A percentile compares a stretch with the other conserved stretches of the same genome.
Conservation (phyloP, 345 rosid species). For the Hibiscus mutabilis region DNA sequence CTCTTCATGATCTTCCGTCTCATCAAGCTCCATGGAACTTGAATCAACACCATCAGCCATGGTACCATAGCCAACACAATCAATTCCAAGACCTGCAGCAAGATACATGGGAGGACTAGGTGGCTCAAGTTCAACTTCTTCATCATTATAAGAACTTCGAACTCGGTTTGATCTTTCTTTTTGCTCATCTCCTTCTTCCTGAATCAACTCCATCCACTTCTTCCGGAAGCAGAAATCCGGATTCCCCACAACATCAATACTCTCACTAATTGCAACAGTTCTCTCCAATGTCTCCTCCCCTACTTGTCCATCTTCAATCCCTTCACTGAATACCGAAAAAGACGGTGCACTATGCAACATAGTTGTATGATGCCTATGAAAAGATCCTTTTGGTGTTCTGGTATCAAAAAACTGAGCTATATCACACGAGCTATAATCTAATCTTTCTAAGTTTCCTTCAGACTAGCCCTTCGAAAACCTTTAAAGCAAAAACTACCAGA, state of each 20-base stretch:
- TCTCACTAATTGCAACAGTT: conserved; percentile 39
- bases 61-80: no score
- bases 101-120: no score
- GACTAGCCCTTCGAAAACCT: conserved; percentile 27
- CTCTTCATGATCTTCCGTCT: no score
- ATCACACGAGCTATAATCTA: not conserved
- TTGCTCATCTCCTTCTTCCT: conserved; percentile 35
- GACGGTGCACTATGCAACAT: conserved; percentile 57
- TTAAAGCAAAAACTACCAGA: not conserved
- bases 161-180: no score
- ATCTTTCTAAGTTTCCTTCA: conserved; percentile 21
- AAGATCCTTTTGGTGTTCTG: conserved; percentile 12
- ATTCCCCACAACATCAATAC: conserved; percentile 20
- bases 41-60: no score
- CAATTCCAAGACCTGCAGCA: no score
- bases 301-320: conserved; percentile 19
- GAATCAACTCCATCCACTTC: conserved; percentile 27
- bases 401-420: conserved; percentile 2
- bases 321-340: conserved; percentile 40
- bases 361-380: not conserved
- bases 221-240: conserved; percentile 46
- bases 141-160: no score
- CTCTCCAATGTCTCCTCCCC: conserved; percentile 26
- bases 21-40: no score
- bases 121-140: no score